Evolutionary conservation across 2,329 filamentous ascomycete genomes (phyloP).

Genomic region (Aspergillus terreus): DNA sequence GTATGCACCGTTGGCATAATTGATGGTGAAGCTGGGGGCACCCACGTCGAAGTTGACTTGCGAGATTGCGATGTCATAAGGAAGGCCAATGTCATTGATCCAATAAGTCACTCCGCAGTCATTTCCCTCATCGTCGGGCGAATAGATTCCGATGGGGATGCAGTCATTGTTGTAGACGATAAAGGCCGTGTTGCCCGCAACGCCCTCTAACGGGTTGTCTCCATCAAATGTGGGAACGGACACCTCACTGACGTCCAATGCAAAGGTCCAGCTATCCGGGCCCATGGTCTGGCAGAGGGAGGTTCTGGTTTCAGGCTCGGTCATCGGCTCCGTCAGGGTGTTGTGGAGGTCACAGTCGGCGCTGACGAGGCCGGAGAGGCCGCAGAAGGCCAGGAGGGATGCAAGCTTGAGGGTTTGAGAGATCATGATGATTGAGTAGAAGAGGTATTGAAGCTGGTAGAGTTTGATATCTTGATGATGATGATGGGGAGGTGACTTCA

Average conservation of each 20-base stretch:
- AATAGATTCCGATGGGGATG: background rate
- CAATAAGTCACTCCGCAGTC: background rate
- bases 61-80: background rate
- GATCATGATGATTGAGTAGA: background rate
- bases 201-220: background rate
- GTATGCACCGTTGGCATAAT: background rate
- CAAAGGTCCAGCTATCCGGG: background rate
- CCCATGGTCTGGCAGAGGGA: background rate
- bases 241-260: background rate
- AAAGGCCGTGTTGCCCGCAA: background rate
- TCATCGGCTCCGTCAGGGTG: background rate
- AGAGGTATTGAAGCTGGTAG: background rate
- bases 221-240: background rate
- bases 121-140: background rate
- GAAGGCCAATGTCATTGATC: background rate
- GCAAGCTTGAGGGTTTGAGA: background rate
- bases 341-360: conserved; percentile 2
- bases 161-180: conserved; percentile 3
- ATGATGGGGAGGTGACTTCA: too few species aligned
- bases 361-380: background rate
- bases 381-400: background rate
- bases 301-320: background rate
- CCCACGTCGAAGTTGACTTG: background rate
- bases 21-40: background rate
- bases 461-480: too few species aligned